phyloP scores from a whole-genome alignment of 352 stramenopile species.

The Pythium utonaiense region DNA sequence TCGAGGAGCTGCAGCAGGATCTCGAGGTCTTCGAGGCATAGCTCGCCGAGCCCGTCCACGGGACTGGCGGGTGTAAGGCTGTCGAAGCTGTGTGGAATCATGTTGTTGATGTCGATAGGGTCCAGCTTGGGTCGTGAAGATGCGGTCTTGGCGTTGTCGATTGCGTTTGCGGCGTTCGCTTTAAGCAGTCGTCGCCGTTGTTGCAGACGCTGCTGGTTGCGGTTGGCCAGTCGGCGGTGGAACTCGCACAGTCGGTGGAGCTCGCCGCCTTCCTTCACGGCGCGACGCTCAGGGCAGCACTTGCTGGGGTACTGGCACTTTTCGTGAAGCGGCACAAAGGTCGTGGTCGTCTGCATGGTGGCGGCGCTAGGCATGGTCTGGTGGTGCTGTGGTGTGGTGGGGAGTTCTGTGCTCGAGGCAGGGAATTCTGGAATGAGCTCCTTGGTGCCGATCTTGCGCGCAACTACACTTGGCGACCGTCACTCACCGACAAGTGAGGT shows the following conservation, averaged over 20 bases:
- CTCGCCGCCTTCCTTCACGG: constrained; percentile 19
- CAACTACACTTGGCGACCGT: neutral
- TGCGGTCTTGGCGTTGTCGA: neutral
- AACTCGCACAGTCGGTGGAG: constrained; percentile 23
- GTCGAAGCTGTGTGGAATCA: neutral
- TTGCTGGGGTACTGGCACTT: constrained; percentile 27
- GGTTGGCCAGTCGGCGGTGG: constrained; percentile 21
- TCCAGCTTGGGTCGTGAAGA: neutral
- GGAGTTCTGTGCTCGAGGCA: neutral
- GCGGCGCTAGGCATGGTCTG: neutral
- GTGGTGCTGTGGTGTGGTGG: neutral
- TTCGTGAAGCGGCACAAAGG: constrained; percentile 8
- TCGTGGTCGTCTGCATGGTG: constrained; percentile 3
- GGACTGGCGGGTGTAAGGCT: neutral
- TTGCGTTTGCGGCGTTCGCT: neutral
- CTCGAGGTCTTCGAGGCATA: constrained; percentile 20
- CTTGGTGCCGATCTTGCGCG: neutral
- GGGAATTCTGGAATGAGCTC: constrained; percentile 15
- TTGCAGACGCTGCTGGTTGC: constrained; percentile 25
- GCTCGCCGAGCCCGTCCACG: constrained; percentile 12
- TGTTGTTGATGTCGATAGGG: neutral
- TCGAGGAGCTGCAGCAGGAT: constrained; percentile 22
- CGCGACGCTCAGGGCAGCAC: constrained; percentile 14
- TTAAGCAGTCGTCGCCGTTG: constrained; percentile 15
- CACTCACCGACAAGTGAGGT: neutral